Evolutionary conservation across 2,329 filamentous ascomycete species (phyloP).

Genomic region (Ceratocystis ficicola): DNA sequence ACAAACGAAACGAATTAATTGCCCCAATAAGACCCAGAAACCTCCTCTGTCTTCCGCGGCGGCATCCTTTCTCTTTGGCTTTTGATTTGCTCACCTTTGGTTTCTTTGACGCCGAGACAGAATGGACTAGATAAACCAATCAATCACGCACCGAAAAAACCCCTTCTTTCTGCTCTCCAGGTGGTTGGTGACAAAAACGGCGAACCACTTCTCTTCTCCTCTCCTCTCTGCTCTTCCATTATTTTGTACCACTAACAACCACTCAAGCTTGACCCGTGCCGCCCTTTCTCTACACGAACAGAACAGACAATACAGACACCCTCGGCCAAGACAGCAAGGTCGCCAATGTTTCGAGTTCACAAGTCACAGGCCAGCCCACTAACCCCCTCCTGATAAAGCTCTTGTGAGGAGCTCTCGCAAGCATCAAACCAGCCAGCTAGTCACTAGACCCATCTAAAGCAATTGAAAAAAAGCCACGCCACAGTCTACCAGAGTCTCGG

Average conservation of each 20-base stretch:
- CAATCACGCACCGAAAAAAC: too few relatives aligned
- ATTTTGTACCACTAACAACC: too few relatives aligned
- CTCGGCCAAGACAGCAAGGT: not conserved
- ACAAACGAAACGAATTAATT: not conserved
- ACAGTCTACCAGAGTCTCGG: not conserved
- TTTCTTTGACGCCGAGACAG: too few relatives aligned
- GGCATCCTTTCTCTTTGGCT: not conserved
- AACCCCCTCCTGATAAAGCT: too few relatives aligned
- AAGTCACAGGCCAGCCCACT: not conserved
- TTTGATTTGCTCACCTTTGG: too few relatives aligned
- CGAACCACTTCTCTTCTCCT: not conserved
- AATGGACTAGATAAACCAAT: too few relatives aligned
- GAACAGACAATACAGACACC: not conserved
- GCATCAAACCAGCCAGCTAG: too few relatives aligned
- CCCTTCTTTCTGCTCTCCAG: too few relatives aligned
- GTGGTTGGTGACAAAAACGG: not conserved
- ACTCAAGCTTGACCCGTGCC: not conserved
- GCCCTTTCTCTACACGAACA: not conserved
- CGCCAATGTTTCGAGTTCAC: constrained; percentile 8
- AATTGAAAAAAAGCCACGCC: too few relatives aligned
- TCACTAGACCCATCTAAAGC: too few relatives aligned
- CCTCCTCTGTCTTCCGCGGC: not conserved
- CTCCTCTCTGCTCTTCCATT: not conserved
- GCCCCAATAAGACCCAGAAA: not conserved
- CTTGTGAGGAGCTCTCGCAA: too few relatives aligned